A percentile compares a stretch with the other conserved stretches of the same genome.
Evolutionary conservation across 345 rosid genomes (phyloP).

Genomic region (Theobroma cacao): DNA sequence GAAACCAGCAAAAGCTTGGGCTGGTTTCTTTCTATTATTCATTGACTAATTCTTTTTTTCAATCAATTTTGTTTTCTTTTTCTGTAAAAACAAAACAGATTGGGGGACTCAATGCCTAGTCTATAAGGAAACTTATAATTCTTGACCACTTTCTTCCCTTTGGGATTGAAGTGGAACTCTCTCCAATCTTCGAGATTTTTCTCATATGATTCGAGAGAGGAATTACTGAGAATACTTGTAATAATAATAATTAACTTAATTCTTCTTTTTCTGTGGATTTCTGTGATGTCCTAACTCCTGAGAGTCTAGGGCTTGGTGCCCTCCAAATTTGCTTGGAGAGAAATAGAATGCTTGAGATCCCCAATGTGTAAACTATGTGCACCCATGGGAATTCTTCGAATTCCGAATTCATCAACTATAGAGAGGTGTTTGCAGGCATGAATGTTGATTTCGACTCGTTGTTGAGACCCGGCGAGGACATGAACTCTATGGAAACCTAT

Average conservation of each 20-base stretch:
- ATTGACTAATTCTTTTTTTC: neutral
- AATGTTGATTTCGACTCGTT: constrained; percentile 42
- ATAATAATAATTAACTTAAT: neutral
- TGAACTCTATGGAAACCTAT: constrained; percentile 69
- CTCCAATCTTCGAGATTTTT: neutral
- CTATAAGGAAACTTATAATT: neutral
- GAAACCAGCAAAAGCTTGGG: neutral
- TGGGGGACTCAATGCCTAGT: neutral
- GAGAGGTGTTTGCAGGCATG: constrained; percentile 80
- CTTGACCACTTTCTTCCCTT: constrained; percentile 13
- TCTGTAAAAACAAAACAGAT: neutral
- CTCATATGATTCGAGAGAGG: neutral
- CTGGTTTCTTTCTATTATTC: constrained; percentile 2
- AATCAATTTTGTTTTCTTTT: constrained; percentile 9
- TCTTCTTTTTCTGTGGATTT: neutral
- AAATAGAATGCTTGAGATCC: constrained; percentile 75
- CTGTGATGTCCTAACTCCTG: neutral
- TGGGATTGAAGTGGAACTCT: neutral
- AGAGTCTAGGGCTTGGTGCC: constrained; percentile 23
- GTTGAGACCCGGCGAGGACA: constrained; percentile 50
- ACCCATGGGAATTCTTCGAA: constrained; percentile 88
- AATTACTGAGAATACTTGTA: neutral
- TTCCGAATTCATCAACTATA: constrained; percentile 68
- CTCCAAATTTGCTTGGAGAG: constrained; percentile 50
- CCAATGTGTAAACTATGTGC: constrained; percentile 71